These are phyloP conservation scores for Canna indica DNA, from an alignment of 176 grass and related monocot species.

Conservation along the genomic window DNA sequence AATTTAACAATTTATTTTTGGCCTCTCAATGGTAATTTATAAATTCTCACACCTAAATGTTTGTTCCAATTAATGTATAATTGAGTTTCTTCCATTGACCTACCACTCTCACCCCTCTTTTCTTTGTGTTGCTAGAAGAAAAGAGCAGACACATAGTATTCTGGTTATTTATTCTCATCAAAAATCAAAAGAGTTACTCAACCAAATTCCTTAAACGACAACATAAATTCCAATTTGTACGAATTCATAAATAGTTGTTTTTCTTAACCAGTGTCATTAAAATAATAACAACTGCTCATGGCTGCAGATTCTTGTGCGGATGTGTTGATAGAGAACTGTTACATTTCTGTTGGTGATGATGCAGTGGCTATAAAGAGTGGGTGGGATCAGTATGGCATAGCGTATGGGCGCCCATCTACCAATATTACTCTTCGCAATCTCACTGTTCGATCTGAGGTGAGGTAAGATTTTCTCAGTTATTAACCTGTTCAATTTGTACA, in stretches of 20 bases:
- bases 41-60: neutral
- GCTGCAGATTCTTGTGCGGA: conserved; percentile 17
- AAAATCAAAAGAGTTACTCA: neutral
- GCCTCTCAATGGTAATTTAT: neutral
- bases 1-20: neutral
- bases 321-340: conserved; percentile 19
- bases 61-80: neutral
- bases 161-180: neutral
- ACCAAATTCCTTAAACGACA: neutral
- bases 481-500: neutral
- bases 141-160: neutral
- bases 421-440: conserved; percentile 13
- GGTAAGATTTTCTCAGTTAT: neutral
- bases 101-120: neutral
- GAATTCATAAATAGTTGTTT: neutral
- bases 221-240: neutral
- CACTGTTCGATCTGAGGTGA: conserved; percentile 15
- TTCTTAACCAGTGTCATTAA: neutral
- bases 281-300: neutral
- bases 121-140: neutral
- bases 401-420: conserved; percentile 8
- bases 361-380: conserved; percentile 17
- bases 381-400: conserved; percentile 19
- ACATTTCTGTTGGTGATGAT: conserved; percentile 17
- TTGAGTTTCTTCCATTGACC: neutral